Evolutionary conservation across 345 rosid genomes (phyloP), one percentile per base, ranked within the genome.

Genomic region (Alliaria petiolata): DNA sequence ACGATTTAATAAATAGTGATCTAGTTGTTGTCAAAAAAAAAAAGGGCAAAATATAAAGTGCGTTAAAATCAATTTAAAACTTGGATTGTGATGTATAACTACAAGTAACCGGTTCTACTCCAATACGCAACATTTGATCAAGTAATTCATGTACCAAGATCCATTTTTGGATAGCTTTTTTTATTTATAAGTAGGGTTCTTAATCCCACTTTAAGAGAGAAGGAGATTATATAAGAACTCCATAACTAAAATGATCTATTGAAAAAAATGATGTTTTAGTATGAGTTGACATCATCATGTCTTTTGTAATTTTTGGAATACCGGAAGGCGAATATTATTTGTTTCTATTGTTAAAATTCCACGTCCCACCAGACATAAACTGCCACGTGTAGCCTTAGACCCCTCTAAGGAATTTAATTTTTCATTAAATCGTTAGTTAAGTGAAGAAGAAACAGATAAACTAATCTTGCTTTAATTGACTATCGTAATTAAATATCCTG

Each of bases 391-490:
- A 36, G 45, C n/a, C 31, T n/a, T n/a, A n/a, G n/a, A n/a, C 3
- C 36, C 62, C 62, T 20, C 16, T 57, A 57, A 36, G 20, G 7
- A 60, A 42, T 60, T 40, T 42, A 60, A 28, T 38, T 58, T 60
- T 17, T 14, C 31, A 22, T 40, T 40, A 60, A 65, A 65, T 38
- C 49, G 59, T 26, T n/a, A 38, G 45, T 66, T 51, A 52, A 66
- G 61, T 66, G 71, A 52, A 51, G 71, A 66, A 66, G 71, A 66
- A 51, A 52, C 70, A 38, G 46, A 66, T 15, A 65, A 66, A n/a
- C 70, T 51, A 65, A 17, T 19, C 36, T 39, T 61, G 36, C 17
- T 61, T 61, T 40, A 7, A 26, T 20, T 60, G 3, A 14, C 7
- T 61, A 42, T 50, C 25, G 22, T n/a, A 38, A 26, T 25, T 65